phyloP scores from a whole-genome alignment of 352 stramenopile species.

The Phytophthora rubi region DNA sequence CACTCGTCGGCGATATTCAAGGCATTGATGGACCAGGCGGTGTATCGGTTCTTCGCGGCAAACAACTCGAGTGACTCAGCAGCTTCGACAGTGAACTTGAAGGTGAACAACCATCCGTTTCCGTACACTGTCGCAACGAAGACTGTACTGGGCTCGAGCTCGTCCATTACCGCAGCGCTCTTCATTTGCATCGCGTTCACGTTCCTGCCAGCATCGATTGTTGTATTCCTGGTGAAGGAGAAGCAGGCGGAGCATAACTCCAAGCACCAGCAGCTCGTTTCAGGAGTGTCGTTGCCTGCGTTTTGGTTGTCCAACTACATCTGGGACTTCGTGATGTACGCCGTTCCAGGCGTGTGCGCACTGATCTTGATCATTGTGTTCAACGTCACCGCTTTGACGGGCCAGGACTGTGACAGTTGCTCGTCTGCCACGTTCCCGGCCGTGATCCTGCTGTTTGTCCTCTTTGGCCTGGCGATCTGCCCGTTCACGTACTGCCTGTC shows the following conservation, averaged over 20 bases:
- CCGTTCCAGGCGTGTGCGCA: slow-evolving; percentile 51
- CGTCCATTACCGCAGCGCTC: slow-evolving; percentile 64
- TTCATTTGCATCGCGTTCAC: slow-evolving; percentile 91
- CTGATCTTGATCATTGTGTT: slow-evolving; percentile 52
- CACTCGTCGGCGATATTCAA: slow-evolving; percentile 61
- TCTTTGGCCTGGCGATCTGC: slow-evolving; percentile 57
- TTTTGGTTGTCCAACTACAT: slow-evolving; percentile 97
- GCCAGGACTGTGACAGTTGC: slow-evolving; percentile 51
- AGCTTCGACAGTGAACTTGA: slow-evolving; percentile 31
- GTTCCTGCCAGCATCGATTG: slow-evolving; percentile 90
- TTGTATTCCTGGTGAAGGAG: slow-evolving; percentile 96
- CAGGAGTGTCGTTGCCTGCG: slow-evolving; percentile 87
- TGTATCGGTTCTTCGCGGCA: slow-evolving; percentile 55
- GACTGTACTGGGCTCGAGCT: slow-evolving; percentile 38
- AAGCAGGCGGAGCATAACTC: slow-evolving; percentile 87
- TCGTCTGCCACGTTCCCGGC: slow-evolving; percentile 42
- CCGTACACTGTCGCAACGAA: slow-evolving; percentile 43
- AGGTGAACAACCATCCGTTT: slow-evolving; percentile 55
- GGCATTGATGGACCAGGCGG: slow-evolving; percentile 51
- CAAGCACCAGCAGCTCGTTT: slow-evolving; percentile 96
- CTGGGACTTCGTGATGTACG: slow-evolving; percentile 94
- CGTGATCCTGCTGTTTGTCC: slow-evolving; percentile 58
- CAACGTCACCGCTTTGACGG: slow-evolving; percentile 48
- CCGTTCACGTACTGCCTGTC: slow-evolving; percentile 68
- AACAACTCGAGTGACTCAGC: slow-evolving; percentile 19